Conservation (phyloP, 495 filamentous ascomycete species). For the Ascobolus immersus region DNA sequence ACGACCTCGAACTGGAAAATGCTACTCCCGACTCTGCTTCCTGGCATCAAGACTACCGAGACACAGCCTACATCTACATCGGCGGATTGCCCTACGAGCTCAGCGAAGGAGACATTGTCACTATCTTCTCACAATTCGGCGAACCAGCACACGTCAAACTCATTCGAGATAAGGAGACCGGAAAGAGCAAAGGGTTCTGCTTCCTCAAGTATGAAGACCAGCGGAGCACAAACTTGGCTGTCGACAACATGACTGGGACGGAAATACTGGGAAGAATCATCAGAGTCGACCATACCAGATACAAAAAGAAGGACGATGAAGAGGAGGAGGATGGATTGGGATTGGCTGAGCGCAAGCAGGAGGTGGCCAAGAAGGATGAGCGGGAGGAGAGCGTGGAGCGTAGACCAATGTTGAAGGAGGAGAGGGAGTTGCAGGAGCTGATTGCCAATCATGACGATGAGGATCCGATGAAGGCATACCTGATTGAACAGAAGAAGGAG, state of each 20-base stretch:
- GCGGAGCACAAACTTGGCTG: slow-evolving; percentile 78
- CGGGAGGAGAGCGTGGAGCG: slow-evolving; percentile 19
- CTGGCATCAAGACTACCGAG: slow-evolving; percentile 92
- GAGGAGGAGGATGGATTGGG: too few relatives aligned
- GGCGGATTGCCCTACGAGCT: slow-evolving; percentile 85
- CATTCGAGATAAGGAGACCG: slow-evolving; percentile 79
- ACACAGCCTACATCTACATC: slow-evolving; percentile 90
- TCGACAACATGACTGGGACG: slow-evolving; percentile 80
- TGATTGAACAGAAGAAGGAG: slow-evolving; percentile 70
- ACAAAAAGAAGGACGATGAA: slow-evolving; percentile 71
- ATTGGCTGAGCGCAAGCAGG: too few relatives aligned
- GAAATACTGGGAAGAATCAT: slow-evolving; percentile 55
- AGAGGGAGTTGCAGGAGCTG: slow-evolving; percentile 49
- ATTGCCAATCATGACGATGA: slow-evolving; percentile 71
- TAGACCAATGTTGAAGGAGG: slow-evolving; percentile 29
- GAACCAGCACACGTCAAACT: slow-evolving; percentile 82
- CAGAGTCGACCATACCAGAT: slow-evolving; percentile 75
- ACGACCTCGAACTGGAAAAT: slow-evolving; percentile 83
- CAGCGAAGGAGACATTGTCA: slow-evolving; percentile 82
- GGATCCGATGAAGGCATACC: slow-evolving; percentile 85
- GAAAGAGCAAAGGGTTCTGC: slow-evolving; percentile 75
- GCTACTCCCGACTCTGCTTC: slow-evolving; percentile 34
- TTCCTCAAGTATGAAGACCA: slow-evolving; percentile 98
- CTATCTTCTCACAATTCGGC: slow-evolving; percentile 92
- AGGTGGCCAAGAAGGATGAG: slow-evolving; percentile 11